Evolutionary conservation across 2,329 filamentous ascomycete species (phyloP), one percentile per base, ranked within the genome.

Genomic region (Fusarium xylarioides): DNA sequence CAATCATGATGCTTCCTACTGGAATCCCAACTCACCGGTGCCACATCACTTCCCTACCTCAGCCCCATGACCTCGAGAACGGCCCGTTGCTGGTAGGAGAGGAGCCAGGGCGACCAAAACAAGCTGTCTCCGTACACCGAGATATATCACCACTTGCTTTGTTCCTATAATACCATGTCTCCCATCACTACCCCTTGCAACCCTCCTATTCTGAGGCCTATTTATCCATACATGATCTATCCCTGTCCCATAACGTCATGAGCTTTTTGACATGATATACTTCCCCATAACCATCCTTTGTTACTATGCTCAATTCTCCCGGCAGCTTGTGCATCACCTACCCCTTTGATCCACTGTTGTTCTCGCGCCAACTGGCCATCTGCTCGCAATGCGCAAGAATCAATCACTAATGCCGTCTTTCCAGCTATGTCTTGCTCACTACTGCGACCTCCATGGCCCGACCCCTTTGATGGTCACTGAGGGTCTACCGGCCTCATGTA

Each of bases 401-500:
- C 63, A 54, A 49, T 60, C 66, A 76, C 82, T 83, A 79, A 83
- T 80, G 62, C 71, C 76, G 28, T 66, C 71, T 68, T 65, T 89
- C 66, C 87, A 92, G 90, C 83, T 92, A 79, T 91, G 90, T 80
- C 86, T 92, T 76, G 91, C 91, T 77, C 90, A 92, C 80, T 92
- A 92, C 79, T 92, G 91, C 85, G 91, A 92, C 80, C 85, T 89
- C 71, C 91, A 92, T 82, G 91, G 91, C 70, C 91, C 91, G 54
- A 92, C 90, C 52, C 90, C 90, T 55, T 81, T 92, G 66, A 91
- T 92, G 88, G 90, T 92, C 77, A 92, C 91, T 40, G 90, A 92
- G 79, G 90, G 90, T 54, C 82, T 91, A 19, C 88, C 89, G 5
- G 87, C 89, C 18, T 85, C 88, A 53, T 92, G 91, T 77, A 83